Base-by-base conservation (phyloP, 352 stramenopile species). In the Phytopythium cucurbitacearum region DNA sequence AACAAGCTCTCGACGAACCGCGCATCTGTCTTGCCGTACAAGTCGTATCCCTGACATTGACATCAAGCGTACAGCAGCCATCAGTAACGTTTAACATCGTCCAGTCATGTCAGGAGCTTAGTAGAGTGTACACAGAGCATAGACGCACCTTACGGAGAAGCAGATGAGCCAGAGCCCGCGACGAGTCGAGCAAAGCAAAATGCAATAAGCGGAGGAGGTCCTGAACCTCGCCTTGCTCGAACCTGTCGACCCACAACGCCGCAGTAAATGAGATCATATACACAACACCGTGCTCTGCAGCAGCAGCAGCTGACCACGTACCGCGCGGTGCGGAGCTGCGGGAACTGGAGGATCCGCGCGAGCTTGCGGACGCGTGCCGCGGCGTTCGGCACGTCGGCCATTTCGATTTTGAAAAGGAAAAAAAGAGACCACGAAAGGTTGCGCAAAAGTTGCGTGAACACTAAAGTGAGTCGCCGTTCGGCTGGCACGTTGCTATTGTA, bases 1-100 rank as follows among this genome's bases (percentile, higher is more conserved):
- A 91, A 91, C 16, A 65, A 63, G 51, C 76, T 73, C 52, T 91
- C 80, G 42, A 91, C 73, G 53, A 93, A 93, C 47, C 80, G 77
- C 59, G 67, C 62, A 45, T 93, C 83, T 33, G 83, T 90, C 63
- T 91, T 88, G 16, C 78, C 83, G 34, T 79, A 85, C 54, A 93
- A 50, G 53, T 93, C 79, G 57, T 86, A 89, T 52, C 75, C 76
- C 64, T 76, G 39, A 15, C 1, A 35, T n/a, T 7, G 3, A 9
- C 2, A 28, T 7, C 5, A 37, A 10, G 41, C 47, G 11, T 48
- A 28, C 28, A 50, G 16, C 15, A 40, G 13, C 44, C 32, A 49
- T 10, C 21, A 28, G 21, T 28, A 28, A 28, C 21, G 21, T 28
- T 28, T 28, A 28, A 28, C 21, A 28, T 28, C 21, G 21, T 28